Evolutionary conservation across 108 stramenopile species (phyloP), one percentile per base, ranked within the genome.

Genomic region (Cyclotella sp.): DNA sequence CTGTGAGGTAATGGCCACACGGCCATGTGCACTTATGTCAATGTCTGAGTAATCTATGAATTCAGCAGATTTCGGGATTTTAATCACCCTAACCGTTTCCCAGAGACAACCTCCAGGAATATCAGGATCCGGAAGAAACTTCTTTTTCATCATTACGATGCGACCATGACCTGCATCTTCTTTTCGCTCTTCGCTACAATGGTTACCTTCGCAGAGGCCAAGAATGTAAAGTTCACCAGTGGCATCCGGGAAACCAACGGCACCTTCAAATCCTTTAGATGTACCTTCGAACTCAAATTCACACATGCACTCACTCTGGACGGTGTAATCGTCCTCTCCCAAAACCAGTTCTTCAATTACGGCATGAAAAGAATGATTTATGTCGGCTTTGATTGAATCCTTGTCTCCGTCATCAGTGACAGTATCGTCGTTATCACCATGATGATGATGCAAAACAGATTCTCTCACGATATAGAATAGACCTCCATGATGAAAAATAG

Each of bases 191-290:
- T 88, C 88, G 18, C 77, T 81, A 68, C 93, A 93, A 73, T 90
- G 73, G 57, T 93, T 93, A 5, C 90, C 92, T 60, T 93, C 92
- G 67, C 92, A 93, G 8, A 93, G 82, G 27, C 77, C 92, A 27
- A 93, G 65, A 41, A 91, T 42, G 59, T 85, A 85, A 6, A 90
- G 59, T 16, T 75, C 76, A 44, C 78, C 85, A 66, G 80, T 46
- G 9, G 59, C 19, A 45, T 81, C 86, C 22, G 71, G 82, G 40
- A 90, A 45, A 8, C 73, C 82, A 0, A 84, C 52, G 10, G 89
- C 92, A 15, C 92, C 92, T 71, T 93, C 92, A 72, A 93, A 91
- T 29, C 92, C 92, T 63, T 93, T 93, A 69, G 77, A 82, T 43
- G 71, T 60, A 1, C 87, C 91, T 29, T 88, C 88, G 63, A 91